Base-by-base conservation (phyloP, 2,329 filamentous ascomycete genomes). In the Didymella keratinophila region DNA sequence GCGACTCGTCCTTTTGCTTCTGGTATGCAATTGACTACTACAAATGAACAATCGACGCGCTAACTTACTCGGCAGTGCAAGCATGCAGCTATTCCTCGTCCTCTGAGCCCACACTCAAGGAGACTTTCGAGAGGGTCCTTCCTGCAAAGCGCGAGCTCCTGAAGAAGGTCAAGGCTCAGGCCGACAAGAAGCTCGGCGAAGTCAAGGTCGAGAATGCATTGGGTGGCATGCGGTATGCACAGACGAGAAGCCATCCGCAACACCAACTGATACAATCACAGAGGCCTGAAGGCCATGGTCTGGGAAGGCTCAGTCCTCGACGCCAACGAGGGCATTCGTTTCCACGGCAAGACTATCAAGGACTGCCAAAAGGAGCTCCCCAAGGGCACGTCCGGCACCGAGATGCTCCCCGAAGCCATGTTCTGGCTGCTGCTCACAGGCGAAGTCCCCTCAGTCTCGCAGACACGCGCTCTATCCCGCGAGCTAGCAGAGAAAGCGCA, bases 391-490 rank as follows among this genome's bases (percentile, higher is more conserved):
- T 87, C 90, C 2, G 92, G 94, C 71, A 96, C 92, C 6, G 94
- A 98, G 81, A 99, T 98, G 95, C 86, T 98, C 12, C 95, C 95
- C 46, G 95, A 99, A 80, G 89, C 94, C 78, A 99, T 99, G 95
- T 99, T 99, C 85, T 99, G 95, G 95, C 87, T 98, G 41, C 87
- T 99, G 49, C 84, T 99, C 69, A 99, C 95, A 10, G 95, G 95
- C 59, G 86, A 96, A 79, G 91, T 98, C 21, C 95, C 95, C 23
- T 91, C 90, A 1, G 89, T 88, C 21, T 82, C 82, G 62, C 95
- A 99, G 79, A 87, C 95, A 63, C 91, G 94, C 71, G 83, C 81
- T 43, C 88, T 99, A 70, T 96, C 92, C 45, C 87, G 89, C 58
- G 89, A 98, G 78, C 84, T 98, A 23, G 95, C 95, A 50, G 89